Base-by-base conservation (phyloP, 1,284 basidiomycete genomes). In the Leccinum pachyderme region DNA sequence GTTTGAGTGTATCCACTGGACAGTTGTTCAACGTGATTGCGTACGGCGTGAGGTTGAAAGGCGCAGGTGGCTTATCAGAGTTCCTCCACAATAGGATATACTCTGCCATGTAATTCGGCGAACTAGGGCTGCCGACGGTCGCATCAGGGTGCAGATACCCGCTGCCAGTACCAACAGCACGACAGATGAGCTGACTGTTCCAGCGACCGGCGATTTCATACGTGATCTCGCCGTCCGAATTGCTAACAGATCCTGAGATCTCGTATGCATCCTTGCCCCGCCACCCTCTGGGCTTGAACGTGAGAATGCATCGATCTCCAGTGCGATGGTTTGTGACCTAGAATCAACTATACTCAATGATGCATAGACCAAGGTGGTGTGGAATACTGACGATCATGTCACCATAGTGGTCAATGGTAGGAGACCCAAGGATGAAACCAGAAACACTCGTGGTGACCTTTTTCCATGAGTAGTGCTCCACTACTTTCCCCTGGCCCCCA, bases 231-330 rank as follows among this genome's bases (percentile, higher is more conserved):
- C 91, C 94, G 0, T 76, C 65, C 1, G 81, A 72, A 65, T 93
- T 87, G 57, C 81, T 74, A 29, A 98, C 95, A 43, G 83, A 81
- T 4, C 96, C 96, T 15, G 89, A 89, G 66, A 98, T 95, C 73
- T 98, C 95, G 64, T 82, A 94, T 0, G 95, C 93, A 61, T 95
- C 91, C 65, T 86, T 90, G 29, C 93, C 93, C 57, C 94, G 78
- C 95, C 96, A 98, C 7, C 93, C 93, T 57, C 95, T 81, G 2
- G 95, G 95, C 75, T 98, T 98, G 81, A 99, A 98, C 1, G 93
- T 95, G 25, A 98, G 75, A 0, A 90, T 79, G 64, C 94, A 98
- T 45, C 81, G 83, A 63, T 98, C 95, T n/a, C 86, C 84, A 0
- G 95, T 98, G 8, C 92, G 85, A 68, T 98, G 95, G 66, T 98